Evolutionary conservation across 2,329 filamentous ascomycete species (phyloP).

Genomic region (Spiromastix sp.): DNA sequence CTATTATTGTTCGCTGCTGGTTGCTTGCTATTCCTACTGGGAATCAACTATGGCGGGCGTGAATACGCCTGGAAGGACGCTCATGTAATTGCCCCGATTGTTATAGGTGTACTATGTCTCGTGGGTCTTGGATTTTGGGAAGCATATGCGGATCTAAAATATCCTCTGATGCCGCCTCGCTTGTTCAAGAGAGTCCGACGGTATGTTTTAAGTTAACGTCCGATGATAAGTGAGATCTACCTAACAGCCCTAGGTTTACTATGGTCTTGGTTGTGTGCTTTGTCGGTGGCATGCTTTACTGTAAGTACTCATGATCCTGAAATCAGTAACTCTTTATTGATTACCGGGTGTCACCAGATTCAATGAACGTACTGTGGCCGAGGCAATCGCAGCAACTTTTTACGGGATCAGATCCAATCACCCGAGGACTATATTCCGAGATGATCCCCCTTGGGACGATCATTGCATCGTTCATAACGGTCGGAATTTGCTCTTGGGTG

Average conservation of each 20-base stretch:
- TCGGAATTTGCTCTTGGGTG: neutral
- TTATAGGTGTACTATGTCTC: neutral
- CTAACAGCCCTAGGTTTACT: neutral
- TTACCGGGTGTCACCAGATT: too few relatives aligned
- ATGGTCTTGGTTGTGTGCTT: neutral
- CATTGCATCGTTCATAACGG: neutral
- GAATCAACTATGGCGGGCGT: neutral
- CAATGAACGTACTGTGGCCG: neutral
- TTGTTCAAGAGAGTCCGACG: too few relatives aligned
- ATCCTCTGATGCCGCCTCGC: neutral
- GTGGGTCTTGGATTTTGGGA: neutral
- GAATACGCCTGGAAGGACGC: neutral
- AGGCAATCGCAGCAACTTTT: neutral
- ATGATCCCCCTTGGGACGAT: neutral
- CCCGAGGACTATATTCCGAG: neutral
- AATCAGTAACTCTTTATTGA: too few relatives aligned
- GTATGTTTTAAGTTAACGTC: too few relatives aligned
- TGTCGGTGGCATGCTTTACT: neutral
- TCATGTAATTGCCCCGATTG: neutral
- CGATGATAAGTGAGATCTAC: too few relatives aligned
- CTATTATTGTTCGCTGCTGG: neutral
- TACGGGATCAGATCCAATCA: neutral
- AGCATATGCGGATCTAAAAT: neutral
- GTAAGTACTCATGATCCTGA: too few relatives aligned
- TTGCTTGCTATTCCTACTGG: neutral